Conservation (phyloP, 805 yeast species). For the Wickerhamomyces bisporus region DNA sequence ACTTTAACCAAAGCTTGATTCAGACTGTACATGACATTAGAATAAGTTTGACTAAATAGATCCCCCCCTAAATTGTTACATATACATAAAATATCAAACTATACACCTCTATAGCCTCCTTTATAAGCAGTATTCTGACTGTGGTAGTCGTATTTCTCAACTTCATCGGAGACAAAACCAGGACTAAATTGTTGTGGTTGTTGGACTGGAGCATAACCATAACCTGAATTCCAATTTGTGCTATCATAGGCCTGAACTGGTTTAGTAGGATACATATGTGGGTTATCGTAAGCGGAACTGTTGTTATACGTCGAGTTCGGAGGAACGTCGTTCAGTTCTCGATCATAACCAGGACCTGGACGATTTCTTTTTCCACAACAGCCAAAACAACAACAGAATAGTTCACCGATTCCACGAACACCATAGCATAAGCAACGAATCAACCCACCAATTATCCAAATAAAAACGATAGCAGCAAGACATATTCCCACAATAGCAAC, state of each 20-base stretch:
- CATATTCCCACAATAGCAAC: conserved; percentile 70
- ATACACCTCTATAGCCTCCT: no score
- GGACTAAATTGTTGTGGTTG: conserved; percentile 9
- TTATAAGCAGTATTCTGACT: conserved; percentile 1
- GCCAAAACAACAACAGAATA: conserved; percentile 49
- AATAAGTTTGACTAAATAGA: conserved; percentile 12
- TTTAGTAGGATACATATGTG: conserved; percentile 18
- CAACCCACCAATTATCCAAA: conserved; percentile 55
- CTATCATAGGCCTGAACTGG: conserved; percentile 5
- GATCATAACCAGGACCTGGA: background rate
- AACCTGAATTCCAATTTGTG: conserved; percentile 2
- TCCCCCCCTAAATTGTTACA: background rate
- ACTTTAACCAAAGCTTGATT: conserved; percentile 14
- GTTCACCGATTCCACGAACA: conserved; percentile 42
- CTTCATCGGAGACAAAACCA: conserved; percentile 16
- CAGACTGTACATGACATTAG: conserved; percentile 18
- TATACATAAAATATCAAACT: no score
- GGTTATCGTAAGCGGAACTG: no score
- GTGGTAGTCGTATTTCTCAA: background rate
- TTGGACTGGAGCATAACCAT: conserved; percentile 4
- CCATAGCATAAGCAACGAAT: conserved; percentile 56
- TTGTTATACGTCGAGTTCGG: conserved; percentile 11
- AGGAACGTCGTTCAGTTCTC: conserved; percentile 8
- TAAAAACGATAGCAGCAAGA: conserved; percentile 44
- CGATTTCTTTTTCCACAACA: conserved; percentile 17